Base-by-base conservation (phyloP, 140 eudicot species). In the Oenanthe javanica region DNA sequence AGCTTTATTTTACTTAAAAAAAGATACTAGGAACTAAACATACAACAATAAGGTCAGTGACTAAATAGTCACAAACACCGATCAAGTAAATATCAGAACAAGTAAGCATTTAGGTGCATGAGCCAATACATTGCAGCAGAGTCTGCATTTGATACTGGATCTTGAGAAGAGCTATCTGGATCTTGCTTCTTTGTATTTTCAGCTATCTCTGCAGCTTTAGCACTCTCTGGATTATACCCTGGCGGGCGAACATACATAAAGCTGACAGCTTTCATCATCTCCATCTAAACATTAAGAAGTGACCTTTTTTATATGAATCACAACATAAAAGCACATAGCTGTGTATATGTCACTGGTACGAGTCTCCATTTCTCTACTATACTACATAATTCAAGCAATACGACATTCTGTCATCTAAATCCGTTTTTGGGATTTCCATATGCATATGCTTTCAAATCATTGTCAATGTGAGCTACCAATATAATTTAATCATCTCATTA, bases 251-350 rank as follows among this genome's bases (percentile, higher is more conserved):
- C 90, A 76, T 95, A 95, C 98, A 95, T 91, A 78, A 95, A 95
- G 86, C 99, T 95, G 85, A 95, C 99, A 81, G 99, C 98, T 87
- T 91, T 91, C 97, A 95, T 88, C 85, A 88, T 88, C 93, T 95
- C 99, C 89, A 95, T 81, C 98, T 94, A 79, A 80, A 47, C 69
- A n/a, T 63, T 67, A 49, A 71, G 75, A 80, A 46, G 79, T 81
- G 63, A 80, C 61, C 27, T 49, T 49, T 79, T 72, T 73, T 82
- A 85, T 77, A 66, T 82, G 47, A 80, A 36, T 79, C 48, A 79
- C 43, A 79, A 75, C 78, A 31, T 18, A 4, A 61, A 49, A 78
- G 21, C 54, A 67, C 71, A 83, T 43, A 67, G 74, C 51, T 48
- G 61, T 21, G 74, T 23, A 42, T 46, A 43, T 15, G 40, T 31